Percentiles rank a stretch among this genome's conserved stretches.
phyloP scores from a whole-genome alignment of 768 basidiomycete species.

The Pleurotus salmoneostramineus region DNA sequence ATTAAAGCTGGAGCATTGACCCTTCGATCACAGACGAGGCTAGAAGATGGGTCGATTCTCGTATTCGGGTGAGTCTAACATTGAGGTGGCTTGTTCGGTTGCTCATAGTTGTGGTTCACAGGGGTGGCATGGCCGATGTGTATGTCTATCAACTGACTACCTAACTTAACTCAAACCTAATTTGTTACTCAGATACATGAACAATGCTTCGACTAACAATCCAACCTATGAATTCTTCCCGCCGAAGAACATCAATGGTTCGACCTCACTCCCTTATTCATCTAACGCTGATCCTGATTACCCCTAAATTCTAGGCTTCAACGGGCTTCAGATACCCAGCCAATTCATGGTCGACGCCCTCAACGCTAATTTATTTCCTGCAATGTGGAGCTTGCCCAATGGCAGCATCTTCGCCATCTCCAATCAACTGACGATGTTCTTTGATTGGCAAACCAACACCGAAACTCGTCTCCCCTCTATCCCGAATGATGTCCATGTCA shows the following conservation, averaged over 20 bases:
- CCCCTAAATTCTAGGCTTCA: constrained; percentile 12
- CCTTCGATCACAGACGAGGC: background rate
- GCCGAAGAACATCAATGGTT: background rate
- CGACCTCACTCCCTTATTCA: background rate
- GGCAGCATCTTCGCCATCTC: constrained; percentile 38
- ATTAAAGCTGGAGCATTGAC: background rate
- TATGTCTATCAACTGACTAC: constrained; percentile 12
- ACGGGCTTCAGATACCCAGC: constrained; percentile 16
- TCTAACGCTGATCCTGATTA: background rate
- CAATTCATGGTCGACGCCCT: constrained; percentile 11
- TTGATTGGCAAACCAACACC: constrained; percentile 32
- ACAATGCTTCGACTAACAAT: constrained; percentile 5
- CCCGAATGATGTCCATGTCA: constrained; percentile 40
- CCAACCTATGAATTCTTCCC: background rate
- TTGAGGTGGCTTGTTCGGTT: background rate
- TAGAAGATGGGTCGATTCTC: constrained; percentile 4
- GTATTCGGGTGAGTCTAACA: background rate
- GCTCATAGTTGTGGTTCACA: background rate
- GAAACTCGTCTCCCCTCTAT: constrained; percentile 36
- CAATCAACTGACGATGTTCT: constrained; percentile 36
- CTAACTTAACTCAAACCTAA: constrained; percentile 10
- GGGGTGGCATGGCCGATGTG: background rate
- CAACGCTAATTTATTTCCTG: constrained; percentile 16
- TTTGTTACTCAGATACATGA: background rate
- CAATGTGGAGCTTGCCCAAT: constrained; percentile 32